Percentiles rank a stretch among this genome's conserved stretches.
phyloP scores from a whole-genome alignment of 495 filamentous ascomycete species.

The Trichoderma asperelloides region DNA sequence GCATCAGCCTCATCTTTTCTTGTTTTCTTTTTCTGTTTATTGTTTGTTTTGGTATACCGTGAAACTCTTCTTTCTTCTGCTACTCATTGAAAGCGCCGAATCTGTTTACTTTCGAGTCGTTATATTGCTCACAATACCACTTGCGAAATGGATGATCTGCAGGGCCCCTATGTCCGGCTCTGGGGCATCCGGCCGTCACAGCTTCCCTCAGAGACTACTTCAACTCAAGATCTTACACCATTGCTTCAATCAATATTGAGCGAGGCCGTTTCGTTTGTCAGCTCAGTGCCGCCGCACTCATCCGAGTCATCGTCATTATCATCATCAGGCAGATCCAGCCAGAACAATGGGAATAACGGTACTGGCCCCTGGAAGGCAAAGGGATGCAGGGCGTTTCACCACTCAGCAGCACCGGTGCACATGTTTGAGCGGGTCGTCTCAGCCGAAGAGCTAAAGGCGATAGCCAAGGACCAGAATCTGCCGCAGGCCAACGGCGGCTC shows the following conservation, averaged over 20 bases:
- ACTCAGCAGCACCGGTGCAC: constrained; percentile 36
- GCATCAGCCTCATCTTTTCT: background rate
- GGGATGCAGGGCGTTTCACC: constrained; percentile 34
- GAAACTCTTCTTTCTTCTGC: no score
- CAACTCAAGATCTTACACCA: constrained; percentile 23
- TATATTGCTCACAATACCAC: background rate
- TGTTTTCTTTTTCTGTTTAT: background rate
- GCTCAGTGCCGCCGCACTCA: constrained; percentile 13
- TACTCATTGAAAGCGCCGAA: no score
- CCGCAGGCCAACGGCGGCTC: background rate
- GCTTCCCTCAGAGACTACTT: constrained; percentile 25
- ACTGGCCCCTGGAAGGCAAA: constrained; percentile 33
- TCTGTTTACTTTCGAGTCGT: background rate
- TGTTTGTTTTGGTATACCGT: background rate
- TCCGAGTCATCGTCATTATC: constrained; percentile 24
- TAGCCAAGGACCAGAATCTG: constrained; percentile 10
- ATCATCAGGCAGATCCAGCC: constrained; percentile 20
- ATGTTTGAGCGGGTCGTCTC: constrained; percentile 35
- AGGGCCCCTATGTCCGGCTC: constrained; percentile 32
- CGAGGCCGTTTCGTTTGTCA: constrained; percentile 50
- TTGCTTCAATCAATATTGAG: constrained; percentile 36
- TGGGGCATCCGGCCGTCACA: constrained; percentile 31
- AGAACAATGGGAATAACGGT: constrained; percentile 9
- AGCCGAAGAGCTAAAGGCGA: constrained; percentile 24
- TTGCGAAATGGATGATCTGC: constrained; percentile 5